A percentile compares a stretch with the other conserved stretches of the same genome.
phyloP scores from a whole-genome alignment of 1,284 basidiomycete genomes.

The Rhodotorula sp. region DNA sequence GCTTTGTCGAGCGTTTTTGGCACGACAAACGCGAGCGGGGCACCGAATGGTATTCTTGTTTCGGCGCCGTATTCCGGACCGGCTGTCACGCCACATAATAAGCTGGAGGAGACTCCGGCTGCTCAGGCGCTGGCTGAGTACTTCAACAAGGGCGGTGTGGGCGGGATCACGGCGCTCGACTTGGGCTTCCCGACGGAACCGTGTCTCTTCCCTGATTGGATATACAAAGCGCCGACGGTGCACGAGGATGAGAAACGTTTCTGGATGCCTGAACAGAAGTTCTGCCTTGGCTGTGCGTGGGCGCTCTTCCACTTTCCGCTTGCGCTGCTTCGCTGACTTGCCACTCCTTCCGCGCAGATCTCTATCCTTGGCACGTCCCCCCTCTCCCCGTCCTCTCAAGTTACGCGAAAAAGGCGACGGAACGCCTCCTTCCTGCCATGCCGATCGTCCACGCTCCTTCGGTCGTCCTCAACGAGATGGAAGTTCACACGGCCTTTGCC shows the following conservation, averaged over 20 bases:
- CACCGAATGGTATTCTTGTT: neutral
- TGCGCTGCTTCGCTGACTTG: too few species aligned
- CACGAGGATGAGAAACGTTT: slow-evolving; percentile 18
- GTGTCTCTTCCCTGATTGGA: slow-evolving; percentile 23
- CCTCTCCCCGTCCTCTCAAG: slow-evolving; percentile 25
- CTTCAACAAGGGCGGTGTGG: slow-evolving; percentile 40
- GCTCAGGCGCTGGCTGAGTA: slow-evolving; percentile 31
- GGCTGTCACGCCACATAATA: neutral
- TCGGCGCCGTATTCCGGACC: neutral
- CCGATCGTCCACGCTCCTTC: slow-evolving; percentile 32
- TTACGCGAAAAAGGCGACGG: slow-evolving; percentile 28
- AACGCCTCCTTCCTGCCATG: slow-evolving; percentile 23
- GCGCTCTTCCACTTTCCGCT: too few species aligned
- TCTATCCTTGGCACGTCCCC: slow-evolving; percentile 32
- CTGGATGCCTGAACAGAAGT: slow-evolving; percentile 18
- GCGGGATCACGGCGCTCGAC: slow-evolving; percentile 39
- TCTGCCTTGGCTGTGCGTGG: slow-evolving; percentile 15
- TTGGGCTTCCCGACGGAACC: slow-evolving; percentile 36
- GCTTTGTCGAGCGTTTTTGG: too few species aligned
- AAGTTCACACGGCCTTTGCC: slow-evolving; percentile 31
- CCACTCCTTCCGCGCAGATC: neutral
- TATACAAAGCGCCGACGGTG: slow-evolving; percentile 9
- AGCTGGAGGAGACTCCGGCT: slow-evolving; percentile 31
- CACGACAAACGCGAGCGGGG: neutral
- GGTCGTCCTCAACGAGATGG: slow-evolving; percentile 21